Evolutionary conservation across 2,329 filamentous ascomycete species (phyloP), one percentile per base, ranked within the genome.

Genomic region (Calonectria henricotiae): DNA sequence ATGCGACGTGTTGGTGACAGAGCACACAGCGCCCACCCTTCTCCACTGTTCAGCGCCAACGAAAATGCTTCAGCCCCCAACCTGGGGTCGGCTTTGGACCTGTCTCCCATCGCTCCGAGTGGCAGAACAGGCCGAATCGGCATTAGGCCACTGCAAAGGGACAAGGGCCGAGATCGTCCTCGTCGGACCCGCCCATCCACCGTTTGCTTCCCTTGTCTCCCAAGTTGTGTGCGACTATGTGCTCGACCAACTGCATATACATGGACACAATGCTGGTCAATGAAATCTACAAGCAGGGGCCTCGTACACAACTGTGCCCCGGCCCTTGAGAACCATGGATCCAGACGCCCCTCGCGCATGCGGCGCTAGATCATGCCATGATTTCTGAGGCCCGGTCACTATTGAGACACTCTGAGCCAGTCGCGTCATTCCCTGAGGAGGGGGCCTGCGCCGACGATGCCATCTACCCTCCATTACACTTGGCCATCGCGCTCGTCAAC

Each of bases 241-340:
- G 64, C 65, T 66, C 73, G 67, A 75, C 76, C 76, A 78, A 78
- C 76, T 69, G 76, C 76, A 78, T 78, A 76, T 46, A 60, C 41
- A 66, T 46, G 64, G 51, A 46, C 17, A 15, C 12, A 68, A 51
- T 60, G 64, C 35, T 60, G 67, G 62, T 65, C 37, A 27, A 69
- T 46, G 32, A 62, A 62, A 49, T 39, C 65, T 37, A 44, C 67
- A 63, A 69, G 47, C 61, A 44, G 43, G 73, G 64, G 63, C 65
- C 68, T 55, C 68, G 49, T 63, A 70, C 63, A 54, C 46, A 32
- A 69, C 62, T 47, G 23, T 58, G 17, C 49, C 65, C 64, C 61
- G 67, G 55, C 25, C 58, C 35, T 71, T 25, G 32, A 68, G 35
- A 61, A 54, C 20, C 12, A 58, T 65, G 49, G 71, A 41, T 54